Percentiles rank a stretch among this genome's conserved stretches.
phyloP scores from a whole-genome alignment of 169 alveolate species.

The Plasmodium cynomolgi region DNA sequence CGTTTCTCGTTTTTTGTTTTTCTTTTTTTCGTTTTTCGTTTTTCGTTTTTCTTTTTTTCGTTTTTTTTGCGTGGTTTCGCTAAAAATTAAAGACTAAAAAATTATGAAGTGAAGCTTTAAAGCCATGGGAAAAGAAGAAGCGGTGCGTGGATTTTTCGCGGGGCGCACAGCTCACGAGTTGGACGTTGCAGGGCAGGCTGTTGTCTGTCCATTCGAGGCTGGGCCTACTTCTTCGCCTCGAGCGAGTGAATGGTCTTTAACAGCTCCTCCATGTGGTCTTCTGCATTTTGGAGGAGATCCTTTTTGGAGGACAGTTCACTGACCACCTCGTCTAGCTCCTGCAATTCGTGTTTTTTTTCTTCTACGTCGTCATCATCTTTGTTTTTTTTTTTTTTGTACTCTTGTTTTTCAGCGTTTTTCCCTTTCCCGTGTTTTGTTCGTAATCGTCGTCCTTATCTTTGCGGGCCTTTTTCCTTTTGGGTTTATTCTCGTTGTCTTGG shows the following conservation, averaged over 20 bases:
- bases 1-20: no score
- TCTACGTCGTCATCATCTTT: background rate
- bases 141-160: background rate
- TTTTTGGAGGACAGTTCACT: constrained; percentile 22
- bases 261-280: constrained; percentile 2
- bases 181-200: background rate
- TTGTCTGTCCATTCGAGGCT: background rate
- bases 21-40: background rate
- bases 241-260: constrained; percentile 23
- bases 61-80: background rate
- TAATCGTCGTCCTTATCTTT: background rate
- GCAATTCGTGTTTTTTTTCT: constrained; percentile 20
- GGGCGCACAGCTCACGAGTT: background rate
- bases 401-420: background rate
- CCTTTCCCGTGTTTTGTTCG: background rate
- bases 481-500: background rate
- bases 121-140: background rate
- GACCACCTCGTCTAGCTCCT: constrained; percentile 31
- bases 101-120: background rate
- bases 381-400: background rate
- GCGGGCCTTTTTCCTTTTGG: background rate
- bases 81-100: constrained; percentile 7
- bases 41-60: background rate
- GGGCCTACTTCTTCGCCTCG: background rate
- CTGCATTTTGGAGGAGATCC: constrained; percentile 30